phyloP scores from a whole-genome alignment of 176 grass and related monocot species.

The Phoenix dactylifera region DNA sequence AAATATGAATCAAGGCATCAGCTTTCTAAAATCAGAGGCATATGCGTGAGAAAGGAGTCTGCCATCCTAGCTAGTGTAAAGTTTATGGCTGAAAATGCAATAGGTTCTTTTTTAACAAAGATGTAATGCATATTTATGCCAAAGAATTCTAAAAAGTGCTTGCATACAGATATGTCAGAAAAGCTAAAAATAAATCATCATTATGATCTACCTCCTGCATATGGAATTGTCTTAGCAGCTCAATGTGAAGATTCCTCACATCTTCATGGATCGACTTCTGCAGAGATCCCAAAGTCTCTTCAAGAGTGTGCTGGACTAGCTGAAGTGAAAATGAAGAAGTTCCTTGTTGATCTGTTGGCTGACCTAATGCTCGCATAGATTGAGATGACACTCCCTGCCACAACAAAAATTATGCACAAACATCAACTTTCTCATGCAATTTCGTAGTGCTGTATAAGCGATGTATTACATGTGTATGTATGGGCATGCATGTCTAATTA shows the following conservation, averaged over 20 bases:
- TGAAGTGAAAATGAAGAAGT: constrained; percentile 93
- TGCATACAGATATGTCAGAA: constrained; percentile 1
- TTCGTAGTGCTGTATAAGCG: neutral
- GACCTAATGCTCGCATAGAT: constrained; percentile 31
- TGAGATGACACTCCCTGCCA: constrained; percentile 42
- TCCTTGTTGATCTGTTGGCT: constrained; percentile 40
- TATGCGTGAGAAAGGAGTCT: too few relatives aligned
- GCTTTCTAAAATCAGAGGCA: too few relatives aligned
- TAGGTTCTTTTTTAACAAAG: too few relatives aligned
- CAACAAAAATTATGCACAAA: constrained; percentile 20
- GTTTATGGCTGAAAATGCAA: too few relatives aligned
- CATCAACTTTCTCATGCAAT: constrained; percentile 6
- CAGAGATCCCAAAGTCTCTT: constrained; percentile 78
- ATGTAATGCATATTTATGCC: too few relatives aligned
- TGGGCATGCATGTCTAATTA: constrained; percentile 30
- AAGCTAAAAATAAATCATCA: constrained; percentile 4
- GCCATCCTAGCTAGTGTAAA: too few relatives aligned
- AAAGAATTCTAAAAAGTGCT: too few relatives aligned
- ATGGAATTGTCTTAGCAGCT: constrained; percentile 91
- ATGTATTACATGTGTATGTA: neutral
- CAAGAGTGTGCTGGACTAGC: constrained; percentile 83
- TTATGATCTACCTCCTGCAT: constrained; percentile 62
- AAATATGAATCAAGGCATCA: too few relatives aligned
- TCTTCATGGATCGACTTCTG: constrained; percentile 92
- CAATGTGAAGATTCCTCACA: constrained; percentile 91